phyloP scores from a whole-genome alignment of 495 filamentous ascomycete genomes.

The Daldinia caldariorum region DNA sequence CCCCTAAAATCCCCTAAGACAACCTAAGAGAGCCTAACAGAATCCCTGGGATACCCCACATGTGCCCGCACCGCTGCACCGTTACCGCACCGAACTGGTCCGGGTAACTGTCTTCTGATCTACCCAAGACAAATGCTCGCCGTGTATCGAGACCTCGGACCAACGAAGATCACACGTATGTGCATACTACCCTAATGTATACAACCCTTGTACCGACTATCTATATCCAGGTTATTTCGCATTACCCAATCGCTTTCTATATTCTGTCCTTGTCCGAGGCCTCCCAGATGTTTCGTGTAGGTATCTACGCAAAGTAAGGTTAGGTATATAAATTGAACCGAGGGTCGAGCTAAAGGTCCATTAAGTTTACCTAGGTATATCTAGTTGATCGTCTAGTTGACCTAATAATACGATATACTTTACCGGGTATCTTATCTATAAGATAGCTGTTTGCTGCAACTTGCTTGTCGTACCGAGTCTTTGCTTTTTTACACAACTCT shows the following conservation, averaged over 20 bases:
- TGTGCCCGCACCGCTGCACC: conserved; percentile 37
- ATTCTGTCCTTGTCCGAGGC: conserved; percentile 31
- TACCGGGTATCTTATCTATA: conserved; percentile 2
- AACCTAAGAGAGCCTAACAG: too few relatives aligned
- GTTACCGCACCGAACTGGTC: conserved; percentile 37
- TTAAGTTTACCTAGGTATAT: conserved; percentile 19
- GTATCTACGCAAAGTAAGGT: conserved; percentile 7
- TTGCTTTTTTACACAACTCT: conserved; percentile 8
- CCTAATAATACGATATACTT: conserved; percentile 16
- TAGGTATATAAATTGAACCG: conserved; percentile 37
- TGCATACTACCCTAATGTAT: conserved; percentile 26
- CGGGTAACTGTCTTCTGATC: conserved; percentile 43
- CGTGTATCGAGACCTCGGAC: conserved; percentile 26
- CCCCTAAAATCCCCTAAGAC: conserved; percentile 1
- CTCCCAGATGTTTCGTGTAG: conserved; percentile 29
- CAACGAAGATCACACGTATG: conserved; percentile 33
- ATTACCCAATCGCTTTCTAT: conserved; percentile 29
- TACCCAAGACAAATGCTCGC: conserved; percentile 36
- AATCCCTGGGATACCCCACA: conserved; percentile 30
- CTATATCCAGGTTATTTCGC: conserved; percentile 10
- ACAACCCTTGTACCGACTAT: conserved; percentile 10
- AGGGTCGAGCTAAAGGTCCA: conserved; percentile 14
- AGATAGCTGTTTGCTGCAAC: neutral
- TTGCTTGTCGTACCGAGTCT: conserved; percentile 19
- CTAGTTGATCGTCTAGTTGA: neutral